Base-by-base conservation (phyloP, 768 basidiomycete genomes). In the Pulveroboletus sp. region DNA sequence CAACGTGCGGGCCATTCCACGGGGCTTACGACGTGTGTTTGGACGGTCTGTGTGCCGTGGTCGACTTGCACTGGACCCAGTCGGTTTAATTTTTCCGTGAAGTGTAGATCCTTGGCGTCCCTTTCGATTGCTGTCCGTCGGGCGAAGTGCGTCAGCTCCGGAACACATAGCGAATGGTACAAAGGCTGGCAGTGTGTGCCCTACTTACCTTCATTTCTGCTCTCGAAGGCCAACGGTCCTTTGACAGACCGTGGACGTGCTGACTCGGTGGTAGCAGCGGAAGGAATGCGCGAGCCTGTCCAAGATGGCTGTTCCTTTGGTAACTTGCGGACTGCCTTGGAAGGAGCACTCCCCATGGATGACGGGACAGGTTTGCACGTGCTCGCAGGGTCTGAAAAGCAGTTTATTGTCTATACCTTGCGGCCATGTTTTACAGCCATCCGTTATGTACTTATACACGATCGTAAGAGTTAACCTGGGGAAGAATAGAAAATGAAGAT, bases 51-150 rank as follows among this genome's bases (percentile, higher is more conserved):
- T 76, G 77, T 78, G 61, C 76, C 78, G 57, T 85, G 83, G 58
- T 88, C 80, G 11, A 91, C 86, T 30, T 70, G 73, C 21, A 90
- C 89, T 11, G 78, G 81, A 1, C 88, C 88, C 2, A 92, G 70
- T 33, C 66, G 71, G 56, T 56, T 77, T 43, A 93, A 67, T 56
- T 86, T 89, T 32, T 78, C 73, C 57, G 86, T 64, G 44, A 91
- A 78, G 26, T 89, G 78, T 2, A 86, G 85, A 59, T 93, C 88
- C 47, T 71, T 73, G n/a, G 80, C 75, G 57, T 92, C 87, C 46
- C 61, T 68, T 47, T 80, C 73, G 57, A 88, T 81, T 8, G 71
- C 86, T 88, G 56, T 47, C 40, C 51, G 24, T 39, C 51, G 24
- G 6, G 32, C 24, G 13, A 21, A 42, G 26, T 11, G n/a, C 11